Conservation (phyloP, 768 basidiomycete genomes). For the Leucocoprinus sp. region DNA sequence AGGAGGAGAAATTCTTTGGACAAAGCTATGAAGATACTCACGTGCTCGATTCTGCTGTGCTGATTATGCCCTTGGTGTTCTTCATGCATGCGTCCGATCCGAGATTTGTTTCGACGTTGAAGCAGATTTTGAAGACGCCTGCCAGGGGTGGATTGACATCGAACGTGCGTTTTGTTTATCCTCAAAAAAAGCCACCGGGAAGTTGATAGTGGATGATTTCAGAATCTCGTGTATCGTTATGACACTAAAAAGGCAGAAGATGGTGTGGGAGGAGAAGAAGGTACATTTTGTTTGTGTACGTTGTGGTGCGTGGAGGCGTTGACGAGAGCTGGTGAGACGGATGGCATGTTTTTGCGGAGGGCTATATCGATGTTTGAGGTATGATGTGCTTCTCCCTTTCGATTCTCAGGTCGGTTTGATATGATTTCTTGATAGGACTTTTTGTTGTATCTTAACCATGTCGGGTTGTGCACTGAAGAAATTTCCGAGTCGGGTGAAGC, state of each 20-base stretch:
- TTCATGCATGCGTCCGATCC: constrained; percentile 88
- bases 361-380: constrained; percentile 91
- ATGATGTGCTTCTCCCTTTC: constrained; percentile 12
- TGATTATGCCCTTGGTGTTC: constrained; percentile 92
- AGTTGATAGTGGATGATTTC: background rate
- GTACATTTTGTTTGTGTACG: constrained; percentile 87
- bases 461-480: constrained; percentile 81
- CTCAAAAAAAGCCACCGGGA: background rate
- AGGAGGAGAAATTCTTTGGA: constrained; percentile 58
- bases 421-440: constrained; percentile 44
- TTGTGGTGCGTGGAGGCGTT: constrained; percentile 86
- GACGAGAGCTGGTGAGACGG: constrained; percentile 78
- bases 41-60: constrained; percentile 77
- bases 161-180: constrained; percentile 42
- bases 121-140: constrained; percentile 74
- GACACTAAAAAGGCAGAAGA: constrained; percentile 81
- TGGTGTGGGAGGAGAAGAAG: constrained; percentile 94
- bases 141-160: constrained; percentile 89
- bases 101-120: constrained; percentile 79
- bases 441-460: constrained; percentile 77
- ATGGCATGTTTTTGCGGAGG: constrained; percentile 52
- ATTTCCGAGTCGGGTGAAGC: constrained; percentile 81
- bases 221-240: constrained; percentile 87
- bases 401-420: background rate
- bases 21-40: constrained; percentile 88